phyloP scores from a whole-genome alignment of 305 asterid genomes.

The Fraxinus platypoda region DNA sequence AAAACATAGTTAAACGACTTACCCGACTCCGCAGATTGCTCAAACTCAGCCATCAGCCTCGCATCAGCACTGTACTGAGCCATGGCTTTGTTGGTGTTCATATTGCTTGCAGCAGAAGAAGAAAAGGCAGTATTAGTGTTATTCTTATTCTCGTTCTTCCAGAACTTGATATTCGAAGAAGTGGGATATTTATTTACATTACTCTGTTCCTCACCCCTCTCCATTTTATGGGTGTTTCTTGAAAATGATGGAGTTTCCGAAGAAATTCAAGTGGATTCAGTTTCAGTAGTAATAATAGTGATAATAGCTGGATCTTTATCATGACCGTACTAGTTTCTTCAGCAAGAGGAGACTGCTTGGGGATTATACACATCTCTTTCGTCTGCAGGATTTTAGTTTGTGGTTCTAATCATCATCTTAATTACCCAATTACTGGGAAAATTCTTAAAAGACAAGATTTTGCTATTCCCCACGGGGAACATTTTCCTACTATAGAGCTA shows the following conservation, averaged over 20 bases:
- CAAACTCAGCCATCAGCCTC: slow-evolving; percentile 27
- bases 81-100: slow-evolving; percentile 24
- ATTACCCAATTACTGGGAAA: neutral
- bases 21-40: slow-evolving; percentile 26
- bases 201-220: neutral
- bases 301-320: neutral
- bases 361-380: neutral
- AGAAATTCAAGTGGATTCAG: neutral
- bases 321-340: neutral
- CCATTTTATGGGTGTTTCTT: neutral
- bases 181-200: neutral
- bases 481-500: neutral
- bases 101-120: slow-evolving; percentile 2
- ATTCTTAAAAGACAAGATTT: neutral
- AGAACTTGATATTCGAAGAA: neutral
- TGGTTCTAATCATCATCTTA: neutral
- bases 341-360: neutral
- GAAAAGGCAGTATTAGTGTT: neutral
- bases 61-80: slow-evolving; percentile 31
- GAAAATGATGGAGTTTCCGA: neutral
- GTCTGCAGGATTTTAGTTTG: neutral
- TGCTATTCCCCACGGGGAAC: neutral
- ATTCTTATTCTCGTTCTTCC: neutral
- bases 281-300: neutral
- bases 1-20: slow-evolving; percentile 36